phyloP scores from a whole-genome alignment of 2,329 filamentous ascomycete genomes.

The Tolypocladium tundrense region DNA sequence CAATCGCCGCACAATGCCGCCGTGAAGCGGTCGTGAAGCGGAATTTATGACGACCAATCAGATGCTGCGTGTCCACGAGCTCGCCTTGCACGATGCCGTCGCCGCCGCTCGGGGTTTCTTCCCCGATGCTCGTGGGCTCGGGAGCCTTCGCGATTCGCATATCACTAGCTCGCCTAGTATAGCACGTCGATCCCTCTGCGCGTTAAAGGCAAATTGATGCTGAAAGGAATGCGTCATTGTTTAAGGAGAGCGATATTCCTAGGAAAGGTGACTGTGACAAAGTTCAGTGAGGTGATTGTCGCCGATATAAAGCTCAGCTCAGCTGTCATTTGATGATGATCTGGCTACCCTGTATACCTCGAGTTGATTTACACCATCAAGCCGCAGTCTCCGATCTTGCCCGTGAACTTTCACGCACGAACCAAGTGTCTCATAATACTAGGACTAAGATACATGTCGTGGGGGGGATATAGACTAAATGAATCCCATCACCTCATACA shows the following conservation, averaged over 20 bases:
- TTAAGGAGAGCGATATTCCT: neutral
- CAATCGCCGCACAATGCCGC: neutral
- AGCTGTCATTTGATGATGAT: no score
- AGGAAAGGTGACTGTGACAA: no score
- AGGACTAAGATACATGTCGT: no score
- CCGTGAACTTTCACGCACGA: no score
- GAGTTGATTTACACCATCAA: no score
- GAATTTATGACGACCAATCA: neutral
- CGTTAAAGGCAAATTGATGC: constrained; percentile 27
- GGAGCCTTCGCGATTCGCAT: constrained; percentile 65
- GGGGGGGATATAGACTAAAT: no score
- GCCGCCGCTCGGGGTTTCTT: constrained; percentile 11
- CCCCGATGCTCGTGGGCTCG: constrained; percentile 13
- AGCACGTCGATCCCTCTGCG: constrained; percentile 67
- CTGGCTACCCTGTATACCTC: no score
- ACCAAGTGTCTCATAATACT: no score
- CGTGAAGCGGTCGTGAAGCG: neutral
- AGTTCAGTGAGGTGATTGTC: no score
- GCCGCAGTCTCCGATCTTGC: no score
- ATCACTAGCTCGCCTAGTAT: constrained; percentile 67
- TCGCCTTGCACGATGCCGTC: neutral
- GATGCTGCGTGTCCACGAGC: neutral
- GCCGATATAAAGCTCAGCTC: no score
- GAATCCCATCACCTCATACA: no score
- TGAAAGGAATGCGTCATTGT: neutral